phyloP scores from a whole-genome alignment of 2,329 filamentous ascomycete genomes.

The Fusarium bulbicola region DNA sequence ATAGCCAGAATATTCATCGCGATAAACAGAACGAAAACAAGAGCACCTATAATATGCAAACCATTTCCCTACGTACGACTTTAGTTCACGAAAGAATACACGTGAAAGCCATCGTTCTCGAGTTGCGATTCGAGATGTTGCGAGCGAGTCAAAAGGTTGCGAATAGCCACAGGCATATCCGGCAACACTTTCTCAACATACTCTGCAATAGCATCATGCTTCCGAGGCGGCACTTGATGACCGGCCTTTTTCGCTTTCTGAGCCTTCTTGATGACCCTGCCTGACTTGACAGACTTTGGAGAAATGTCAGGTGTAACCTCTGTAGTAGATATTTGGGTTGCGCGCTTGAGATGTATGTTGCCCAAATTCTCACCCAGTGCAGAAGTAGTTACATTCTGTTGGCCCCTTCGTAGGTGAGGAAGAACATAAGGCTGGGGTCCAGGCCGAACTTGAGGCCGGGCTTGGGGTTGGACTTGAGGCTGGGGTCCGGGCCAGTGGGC shows the following conservation, averaged over 20 bases:
- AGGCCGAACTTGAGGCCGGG: background rate
- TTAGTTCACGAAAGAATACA: conserved; percentile 4
- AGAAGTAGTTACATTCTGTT: background rate
- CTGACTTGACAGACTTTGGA: background rate
- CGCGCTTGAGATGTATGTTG: conserved; percentile 10
- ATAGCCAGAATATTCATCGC: background rate
- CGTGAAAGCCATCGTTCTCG: background rate
- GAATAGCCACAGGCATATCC: conserved; percentile 33
- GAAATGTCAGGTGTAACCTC: background rate
- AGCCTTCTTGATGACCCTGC: conserved; percentile 12
- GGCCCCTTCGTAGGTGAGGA: background rate
- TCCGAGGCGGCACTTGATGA: background rate
- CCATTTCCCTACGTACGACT: background rate
- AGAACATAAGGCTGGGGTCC: background rate
- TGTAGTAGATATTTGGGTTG: background rate
- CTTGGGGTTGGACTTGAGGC: background rate
- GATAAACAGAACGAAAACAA: background rate
- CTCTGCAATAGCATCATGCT: background rate
- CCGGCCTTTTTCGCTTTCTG: background rate
- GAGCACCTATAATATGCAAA: background rate
- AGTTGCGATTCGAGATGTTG: conserved; percentile 22
- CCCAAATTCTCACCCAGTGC: background rate
- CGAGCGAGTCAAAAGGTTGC: conserved; percentile 26
- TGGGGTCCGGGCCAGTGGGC: background rate
- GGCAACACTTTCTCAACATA: conserved; percentile 3